Evolutionary conservation across 2,329 filamentous ascomycete species (phyloP).

Genomic region (Talaromyces sp.): DNA sequence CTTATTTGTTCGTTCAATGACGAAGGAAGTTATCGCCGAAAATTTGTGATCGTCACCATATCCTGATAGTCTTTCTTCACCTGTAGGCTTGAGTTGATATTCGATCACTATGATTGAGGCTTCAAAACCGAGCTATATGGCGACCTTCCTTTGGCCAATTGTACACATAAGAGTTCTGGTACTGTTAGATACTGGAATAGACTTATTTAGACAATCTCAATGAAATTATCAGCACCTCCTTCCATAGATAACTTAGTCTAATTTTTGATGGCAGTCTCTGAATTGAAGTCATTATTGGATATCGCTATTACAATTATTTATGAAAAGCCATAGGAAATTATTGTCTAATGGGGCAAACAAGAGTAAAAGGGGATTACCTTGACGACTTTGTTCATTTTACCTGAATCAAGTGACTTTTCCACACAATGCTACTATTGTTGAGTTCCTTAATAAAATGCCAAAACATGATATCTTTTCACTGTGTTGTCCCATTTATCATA

Average conservation of each 20-base stretch:
- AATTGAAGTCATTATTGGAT: background rate
- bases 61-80: background rate
- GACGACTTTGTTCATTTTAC: background rate
- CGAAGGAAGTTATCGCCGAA: background rate
- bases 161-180: background rate
- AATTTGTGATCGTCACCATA: background rate
- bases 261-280: background rate
- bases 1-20: slow-evolving; percentile 1
- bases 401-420: background rate
- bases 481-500: background rate
- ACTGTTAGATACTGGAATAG: background rate
- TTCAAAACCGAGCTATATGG: background rate
- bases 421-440: background rate
- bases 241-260: background rate
- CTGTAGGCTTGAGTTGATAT: background rate
- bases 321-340: background rate
- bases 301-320: background rate
- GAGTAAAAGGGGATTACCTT: background rate
- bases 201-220: background rate
- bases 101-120: background rate
- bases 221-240: background rate
- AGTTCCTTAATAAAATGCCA: background rate
- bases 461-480: background rate
- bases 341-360: background rate
- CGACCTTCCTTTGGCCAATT: background rate